Conservation (phyloP, 2,329 filamentous ascomycete genomes). For the Eutypella sp. region DNA sequence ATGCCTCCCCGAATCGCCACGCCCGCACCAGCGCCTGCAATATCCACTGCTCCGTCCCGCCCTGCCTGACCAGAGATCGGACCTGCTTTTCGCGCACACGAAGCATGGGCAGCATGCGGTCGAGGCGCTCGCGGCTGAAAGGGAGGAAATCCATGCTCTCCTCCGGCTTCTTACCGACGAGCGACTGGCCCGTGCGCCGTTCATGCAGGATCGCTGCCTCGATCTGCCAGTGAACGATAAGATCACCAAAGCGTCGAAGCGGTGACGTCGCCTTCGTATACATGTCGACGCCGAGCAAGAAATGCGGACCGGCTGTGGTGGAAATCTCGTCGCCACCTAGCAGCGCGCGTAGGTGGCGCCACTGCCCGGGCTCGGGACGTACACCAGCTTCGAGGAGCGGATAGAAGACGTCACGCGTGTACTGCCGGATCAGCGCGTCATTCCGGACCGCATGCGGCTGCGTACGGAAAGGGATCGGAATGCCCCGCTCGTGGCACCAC, state of each 20-base stretch:
- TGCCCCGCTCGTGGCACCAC: conserved; percentile 53
- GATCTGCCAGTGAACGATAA: conserved; percentile 64
- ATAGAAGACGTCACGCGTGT: conserved; percentile 34
- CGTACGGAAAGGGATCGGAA: conserved; percentile 56
- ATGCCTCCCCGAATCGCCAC: conserved; percentile 49
- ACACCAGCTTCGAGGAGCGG: conserved; percentile 32
- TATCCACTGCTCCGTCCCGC: conserved; percentile 48
- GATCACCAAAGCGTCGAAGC: conserved; percentile 58
- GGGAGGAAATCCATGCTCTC: conserved; percentile 33
- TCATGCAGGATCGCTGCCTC: conserved; percentile 51
- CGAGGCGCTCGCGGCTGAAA: conserved; percentile 37
- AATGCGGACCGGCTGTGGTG: conserved; percentile 49
- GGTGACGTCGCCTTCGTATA: conserved; percentile 63
- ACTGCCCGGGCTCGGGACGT: conserved; percentile 25
- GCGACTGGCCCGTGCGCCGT: conserved; percentile 27
- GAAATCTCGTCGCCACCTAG: conserved; percentile 49
- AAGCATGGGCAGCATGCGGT: conserved; percentile 43
- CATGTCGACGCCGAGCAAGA: conserved; percentile 53
- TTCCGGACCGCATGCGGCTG: conserved; percentile 39
- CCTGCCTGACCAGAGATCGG: conserved; percentile 35
- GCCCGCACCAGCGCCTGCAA: conserved; percentile 56
- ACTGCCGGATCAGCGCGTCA: conserved; percentile 31
- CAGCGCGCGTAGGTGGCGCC: conserved; percentile 30
- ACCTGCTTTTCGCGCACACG: conserved; percentile 49
- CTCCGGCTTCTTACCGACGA: conserved; percentile 27